Base-by-base conservation (phyloP, 768 basidiomycete species). In the Trametes punicea region DNA sequence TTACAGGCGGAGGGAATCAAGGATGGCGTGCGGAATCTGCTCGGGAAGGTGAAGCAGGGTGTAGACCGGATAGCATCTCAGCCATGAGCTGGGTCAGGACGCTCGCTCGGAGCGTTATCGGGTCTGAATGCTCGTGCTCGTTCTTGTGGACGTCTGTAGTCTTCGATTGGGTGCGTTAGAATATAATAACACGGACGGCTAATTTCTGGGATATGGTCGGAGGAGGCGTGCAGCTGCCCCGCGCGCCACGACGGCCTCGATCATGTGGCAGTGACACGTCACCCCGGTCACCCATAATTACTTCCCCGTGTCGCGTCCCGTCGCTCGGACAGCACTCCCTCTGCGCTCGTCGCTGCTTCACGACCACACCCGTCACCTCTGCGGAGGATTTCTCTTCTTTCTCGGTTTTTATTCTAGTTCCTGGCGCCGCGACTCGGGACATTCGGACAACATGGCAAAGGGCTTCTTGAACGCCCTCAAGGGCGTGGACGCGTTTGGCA, bases 401-500 rank as follows among this genome's bases (percentile, higher is more conserved):
- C 48, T 55, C 46, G 54, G 46, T 29, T 46, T 48, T 33, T 41
- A 34, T 54, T 49, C 42, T 48, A 59, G 55, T 49, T 45, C 59
- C 51, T 57, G 58, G 42, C 36, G 60, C 56, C 64, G 61, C 56
- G 58, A 34, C 45, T 21, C 30, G 44, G 58, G 53, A 51, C 53
- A 38, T 25, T 59, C 58, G 55, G 59, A 27, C 51, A 60, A 36
- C 57, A 63, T 62, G 65, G 87, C 88, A 63, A 92, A 87, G 73
- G 85, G 87, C 62, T 73, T 91, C 63, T 79, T 92, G 67, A 80
- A 78, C 46, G 80, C 78, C 63, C 79, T 98, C 65, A 93, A 90
- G 70, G 92, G 93, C 69, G 81, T 98, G 51, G 97, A 99, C 78
- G 97, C 97, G 73, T 99, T 99, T 79, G 97, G 97, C 60, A 99